These are phyloP conservation scores for Nitzschia sp. DNA, from an alignment of 108 stramenopile genomes.

Conservation along the genomic window DNA sequence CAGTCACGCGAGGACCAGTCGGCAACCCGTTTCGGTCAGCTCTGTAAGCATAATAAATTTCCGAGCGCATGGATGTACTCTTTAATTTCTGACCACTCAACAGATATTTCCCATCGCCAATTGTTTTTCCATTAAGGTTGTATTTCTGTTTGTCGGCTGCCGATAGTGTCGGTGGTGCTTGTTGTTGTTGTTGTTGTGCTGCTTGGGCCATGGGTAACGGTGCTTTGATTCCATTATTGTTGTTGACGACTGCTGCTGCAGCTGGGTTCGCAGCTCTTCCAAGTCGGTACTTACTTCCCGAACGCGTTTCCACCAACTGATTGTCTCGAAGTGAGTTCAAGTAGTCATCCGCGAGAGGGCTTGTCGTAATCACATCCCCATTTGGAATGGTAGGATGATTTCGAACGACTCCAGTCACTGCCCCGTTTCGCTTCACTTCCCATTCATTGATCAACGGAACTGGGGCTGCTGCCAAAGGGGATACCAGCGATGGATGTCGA, in stretches of 20 bases:
- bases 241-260: not conserved
- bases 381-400: constrained; percentile 63
- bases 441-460: constrained; percentile 21
- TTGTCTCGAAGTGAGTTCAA: not conserved
- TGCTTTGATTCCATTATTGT: not conserved
- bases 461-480: not conserved
- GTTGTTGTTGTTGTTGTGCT: not conserved
- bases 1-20: constrained; percentile 23
- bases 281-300: constrained; percentile 23
- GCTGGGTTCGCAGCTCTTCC: not conserved
- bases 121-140: constrained; percentile 49
- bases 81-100: constrained; percentile 44
- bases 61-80: constrained; percentile 45
- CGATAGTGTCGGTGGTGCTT: too few species aligned
- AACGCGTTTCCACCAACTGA: constrained; percentile 9
- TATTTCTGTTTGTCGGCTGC: constrained; percentile 23
- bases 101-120: constrained; percentile 46
- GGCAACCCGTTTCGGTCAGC: constrained; percentile 35
- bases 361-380: constrained; percentile 56
- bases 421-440: constrained; percentile 28
- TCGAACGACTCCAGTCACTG: constrained; percentile 45
- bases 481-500: not conserved
- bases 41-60: constrained; percentile 39
- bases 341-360: constrained; percentile 27
- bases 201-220: not conserved